A percentile compares a stretch with the other conserved stretches of the same genome.
These are phyloP conservation scores for Arabis alpina DNA, from an alignment of 345 rosid genomes.

Conservation along the genomic window DNA sequence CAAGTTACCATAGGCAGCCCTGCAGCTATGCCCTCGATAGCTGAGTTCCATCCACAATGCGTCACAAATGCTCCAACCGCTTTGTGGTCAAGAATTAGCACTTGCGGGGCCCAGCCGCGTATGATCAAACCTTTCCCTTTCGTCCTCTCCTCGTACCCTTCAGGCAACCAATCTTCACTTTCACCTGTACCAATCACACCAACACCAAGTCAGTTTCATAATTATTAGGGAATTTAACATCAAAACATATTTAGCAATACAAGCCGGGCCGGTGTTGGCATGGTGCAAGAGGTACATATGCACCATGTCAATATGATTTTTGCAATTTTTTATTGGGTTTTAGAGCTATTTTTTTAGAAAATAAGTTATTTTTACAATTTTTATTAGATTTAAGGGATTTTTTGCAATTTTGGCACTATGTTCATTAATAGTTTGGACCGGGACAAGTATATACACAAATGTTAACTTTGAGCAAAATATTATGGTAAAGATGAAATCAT, in stretches of 20 bases:
- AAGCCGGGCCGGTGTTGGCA: too few relatives aligned
- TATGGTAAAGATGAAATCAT: too few relatives aligned
- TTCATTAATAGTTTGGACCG: too few relatives aligned
- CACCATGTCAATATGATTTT: too few relatives aligned
- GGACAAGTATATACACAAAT: not conserved
- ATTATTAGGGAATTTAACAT: too few relatives aligned
- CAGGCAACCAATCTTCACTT: slow-evolving; percentile 47
- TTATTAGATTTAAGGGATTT: too few relatives aligned
- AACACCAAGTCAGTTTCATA: slow-evolving; percentile 27
- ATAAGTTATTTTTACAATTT: too few relatives aligned
- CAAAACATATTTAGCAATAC: too few relatives aligned
- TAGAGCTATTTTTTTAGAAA: too few relatives aligned
- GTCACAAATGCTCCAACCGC: slow-evolving; percentile 62
- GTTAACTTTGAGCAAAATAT: not conserved
- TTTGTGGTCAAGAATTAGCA: slow-evolving; percentile 60
- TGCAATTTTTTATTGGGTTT: too few relatives aligned
- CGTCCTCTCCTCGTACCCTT: slow-evolving; percentile 49
- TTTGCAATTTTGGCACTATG: too few relatives aligned
- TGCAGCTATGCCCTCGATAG: slow-evolving; percentile 52
- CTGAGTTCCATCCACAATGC: slow-evolving; percentile 68
- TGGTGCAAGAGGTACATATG: too few relatives aligned
- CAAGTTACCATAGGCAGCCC: slow-evolving; percentile 66
- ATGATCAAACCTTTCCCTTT: slow-evolving; percentile 52
- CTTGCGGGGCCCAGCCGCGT: slow-evolving; percentile 68
- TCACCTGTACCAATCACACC: slow-evolving; percentile 27